These are phyloP conservation scores for Rugonectria rugulosa DNA, from an alignment of 2,329 filamentous ascomycete genomes.

Conservation along the genomic window DNA sequence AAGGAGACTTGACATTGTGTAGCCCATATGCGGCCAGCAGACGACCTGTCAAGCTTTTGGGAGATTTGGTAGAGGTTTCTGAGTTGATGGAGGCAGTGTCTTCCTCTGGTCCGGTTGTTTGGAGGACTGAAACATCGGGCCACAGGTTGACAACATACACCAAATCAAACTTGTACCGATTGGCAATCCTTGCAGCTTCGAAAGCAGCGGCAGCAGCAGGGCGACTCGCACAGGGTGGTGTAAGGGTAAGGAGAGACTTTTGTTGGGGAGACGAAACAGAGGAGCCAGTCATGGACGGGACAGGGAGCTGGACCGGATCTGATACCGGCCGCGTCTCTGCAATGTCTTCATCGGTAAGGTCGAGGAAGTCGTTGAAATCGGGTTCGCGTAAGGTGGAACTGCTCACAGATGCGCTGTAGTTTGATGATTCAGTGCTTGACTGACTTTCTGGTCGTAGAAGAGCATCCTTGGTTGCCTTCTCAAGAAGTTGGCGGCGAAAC, in stretches of 20 bases:
- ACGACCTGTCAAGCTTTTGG: slow-evolving; percentile 52
- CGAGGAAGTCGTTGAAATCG: slow-evolving; percentile 61
- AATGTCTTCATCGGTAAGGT: slow-evolving; percentile 65
- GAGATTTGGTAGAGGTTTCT: slow-evolving; percentile 17
- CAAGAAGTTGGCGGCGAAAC: slow-evolving; percentile 38
- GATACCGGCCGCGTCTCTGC: slow-evolving; percentile 37
- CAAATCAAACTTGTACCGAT: slow-evolving; percentile 63
- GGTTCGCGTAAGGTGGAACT: slow-evolving; percentile 57
- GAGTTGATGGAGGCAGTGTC: slow-evolving; percentile 18
- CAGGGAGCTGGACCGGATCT: slow-evolving; percentile 16
- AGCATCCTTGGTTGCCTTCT: slow-evolving; percentile 34
- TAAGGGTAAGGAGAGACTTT: slow-evolving; percentile 51
- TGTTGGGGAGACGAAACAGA: slow-evolving; percentile 35
- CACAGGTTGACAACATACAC: slow-evolving; percentile 67
- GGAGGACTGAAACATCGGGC: slow-evolving; percentile 47
- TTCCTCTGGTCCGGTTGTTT: slow-evolving; percentile 15
- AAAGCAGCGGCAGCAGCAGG: slow-evolving; percentile 59
- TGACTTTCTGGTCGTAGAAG: slow-evolving; percentile 41
- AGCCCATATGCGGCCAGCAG: slow-evolving; percentile 64
- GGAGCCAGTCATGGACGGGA: slow-evolving; percentile 29
- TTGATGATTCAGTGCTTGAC: slow-evolving; percentile 42
- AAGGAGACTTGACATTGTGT: slow-evolving; percentile 57
- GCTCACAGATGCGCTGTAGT: slow-evolving; percentile 35
- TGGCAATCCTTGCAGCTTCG: slow-evolving; percentile 63
- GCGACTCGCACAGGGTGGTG: slow-evolving; percentile 52